A percentile compares a stretch with the other conserved stretches of the same genome.
These are phyloP conservation scores for Exophiala oligosperma DNA, from an alignment of 2,329 filamentous ascomycete genomes.

Conservation along the genomic window DNA sequence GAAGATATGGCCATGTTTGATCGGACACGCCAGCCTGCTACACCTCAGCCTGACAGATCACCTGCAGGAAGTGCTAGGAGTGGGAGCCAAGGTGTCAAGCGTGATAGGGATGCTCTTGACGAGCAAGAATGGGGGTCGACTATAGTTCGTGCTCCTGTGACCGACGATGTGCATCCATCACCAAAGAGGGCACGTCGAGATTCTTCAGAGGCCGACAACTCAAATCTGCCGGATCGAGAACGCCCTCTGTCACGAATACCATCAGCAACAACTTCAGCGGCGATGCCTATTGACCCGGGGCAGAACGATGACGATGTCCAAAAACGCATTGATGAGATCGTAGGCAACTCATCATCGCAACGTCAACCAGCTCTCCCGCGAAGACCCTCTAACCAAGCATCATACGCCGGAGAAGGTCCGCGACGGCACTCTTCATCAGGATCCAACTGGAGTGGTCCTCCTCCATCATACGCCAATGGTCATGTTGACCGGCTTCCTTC, in stretches of 20 bases:
- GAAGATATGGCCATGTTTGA: slow-evolving; percentile 35
- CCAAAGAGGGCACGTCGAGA: slow-evolving; percentile 23
- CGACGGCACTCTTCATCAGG: slow-evolving; percentile 17
- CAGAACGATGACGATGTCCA: slow-evolving; percentile 35
- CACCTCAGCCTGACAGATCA: slow-evolving; percentile 19
- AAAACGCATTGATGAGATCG: slow-evolving; percentile 39
- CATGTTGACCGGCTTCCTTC: slow-evolving; percentile 20
- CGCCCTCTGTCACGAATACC: slow-evolving; percentile 19
- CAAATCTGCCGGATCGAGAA: slow-evolving; percentile 19
- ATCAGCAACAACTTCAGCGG: slow-evolving; percentile 1
- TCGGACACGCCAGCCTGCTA: slow-evolving; percentile 35
- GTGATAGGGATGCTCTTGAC: slow-evolving; percentile 40
- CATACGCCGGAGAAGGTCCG: slow-evolving; percentile 1
- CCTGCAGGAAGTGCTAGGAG: slow-evolving; percentile 32
- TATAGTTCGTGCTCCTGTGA: slow-evolving; percentile 16
- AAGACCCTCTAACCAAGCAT: slow-evolving; percentile 10
- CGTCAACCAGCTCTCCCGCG: slow-evolving; percentile 27
- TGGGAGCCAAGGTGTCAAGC: slow-evolving; percentile 39
- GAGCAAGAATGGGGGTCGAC: slow-evolving; percentile 21
- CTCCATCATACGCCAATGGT: slow-evolving; percentile 16
- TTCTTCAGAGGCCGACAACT: slow-evolving; percentile 22
- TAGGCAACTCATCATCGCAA: slow-evolving; percentile 23
- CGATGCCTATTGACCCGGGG: slow-evolving; percentile 7
- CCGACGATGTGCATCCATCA: slow-evolving; percentile 19
- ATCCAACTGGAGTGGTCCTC: slow-evolving; percentile 13